Base-by-base conservation (phyloP, 2,329 filamentous ascomycete genomes). In the Akanthomyces muscarius region DNA sequence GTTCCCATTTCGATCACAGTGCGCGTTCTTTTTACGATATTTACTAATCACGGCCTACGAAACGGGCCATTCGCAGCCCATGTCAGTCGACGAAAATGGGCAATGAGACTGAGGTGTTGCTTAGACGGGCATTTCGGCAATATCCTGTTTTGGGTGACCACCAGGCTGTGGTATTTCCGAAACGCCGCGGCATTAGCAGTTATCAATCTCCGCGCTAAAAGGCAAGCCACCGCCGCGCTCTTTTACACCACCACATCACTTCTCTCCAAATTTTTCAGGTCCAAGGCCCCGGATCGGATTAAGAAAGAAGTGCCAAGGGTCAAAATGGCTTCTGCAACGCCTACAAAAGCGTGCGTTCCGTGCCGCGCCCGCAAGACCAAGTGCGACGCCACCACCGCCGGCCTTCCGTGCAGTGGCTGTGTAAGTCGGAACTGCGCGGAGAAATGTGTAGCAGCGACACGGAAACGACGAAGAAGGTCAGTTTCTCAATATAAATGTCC, bases 331-430 rank as follows among this genome's bases (percentile, higher is more conserved):
- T 48, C 36, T 28, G 5, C 13, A 25, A 55, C 51, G 21, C 42
- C 60, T 3, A 62, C 60, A 1, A 62, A 56, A 33, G 48, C 60
- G 6, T 62, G 60, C 18, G 52, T 62, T 18, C 52, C 60, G 1
- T 62, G 60, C 13, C 60, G 60, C 33, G 23, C 33, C 3, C 60
- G 60, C 33, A 62, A 62, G 21, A 55, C 52, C 5, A 62, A 56
- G 45, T 62, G 60, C 36, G 60, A 62, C 44, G 60, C 60, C 21
- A 52, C 52, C 4, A 21, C 52, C 13, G 28, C 30, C n/a, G 60
- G 60, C 10, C 33, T 62, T 5, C 60, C 60, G 13, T 62, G 60
- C 44, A 56, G 60, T 23, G 52, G 52, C 16, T 62, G 60, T 50
- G 44, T 55, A 33, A 62, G 60, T n/a, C 38, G 60, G 13, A 38